phyloP scores from a whole-genome alignment of 805 yeast species.

The Debaryomyces maramus region DNA sequence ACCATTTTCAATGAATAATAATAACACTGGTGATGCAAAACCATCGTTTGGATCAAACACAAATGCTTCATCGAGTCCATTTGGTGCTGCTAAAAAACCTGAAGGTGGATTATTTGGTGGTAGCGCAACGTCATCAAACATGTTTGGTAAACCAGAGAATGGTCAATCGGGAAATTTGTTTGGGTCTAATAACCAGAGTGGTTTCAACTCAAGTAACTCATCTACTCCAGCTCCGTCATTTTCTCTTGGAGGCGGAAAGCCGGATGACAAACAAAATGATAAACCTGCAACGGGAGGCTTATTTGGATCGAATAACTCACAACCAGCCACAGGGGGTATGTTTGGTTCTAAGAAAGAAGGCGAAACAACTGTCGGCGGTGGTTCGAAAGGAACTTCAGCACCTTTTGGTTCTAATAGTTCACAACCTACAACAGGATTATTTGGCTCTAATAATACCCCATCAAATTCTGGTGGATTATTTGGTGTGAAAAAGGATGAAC shows the following conservation, averaged over 20 bases:
- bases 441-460: constrained; percentile 11
- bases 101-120: constrained; percentile 19
- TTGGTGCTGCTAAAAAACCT: constrained; percentile 1
- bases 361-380: no score
- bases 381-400: neutral
- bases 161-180: constrained; percentile 3
- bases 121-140: constrained; percentile 4
- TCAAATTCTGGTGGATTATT: constrained; percentile 19
- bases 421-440: constrained; percentile 11
- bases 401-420: neutral
- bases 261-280: constrained; percentile 13
- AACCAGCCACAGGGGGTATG: constrained; percentile 10
- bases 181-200: constrained; percentile 5
- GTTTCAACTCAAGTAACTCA: constrained; percentile 1
- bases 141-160: neutral
- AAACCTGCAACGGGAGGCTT: constrained; percentile 14
- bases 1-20: neutral
- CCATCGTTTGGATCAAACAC: constrained; percentile 13
- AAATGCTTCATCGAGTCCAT: constrained; percentile 7
- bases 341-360: constrained; percentile 11
- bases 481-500: constrained; percentile 7
- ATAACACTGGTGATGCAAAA: neutral
- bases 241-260: constrained; percentile 5
- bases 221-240: constrained; percentile 8
- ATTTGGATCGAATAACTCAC: constrained; percentile 10